A percentile compares a stretch with the other conserved stretches of the same genome.
Conservation (phyloP, 2,329 filamentous ascomycete species). For the Neospermospora avenae region DNA sequence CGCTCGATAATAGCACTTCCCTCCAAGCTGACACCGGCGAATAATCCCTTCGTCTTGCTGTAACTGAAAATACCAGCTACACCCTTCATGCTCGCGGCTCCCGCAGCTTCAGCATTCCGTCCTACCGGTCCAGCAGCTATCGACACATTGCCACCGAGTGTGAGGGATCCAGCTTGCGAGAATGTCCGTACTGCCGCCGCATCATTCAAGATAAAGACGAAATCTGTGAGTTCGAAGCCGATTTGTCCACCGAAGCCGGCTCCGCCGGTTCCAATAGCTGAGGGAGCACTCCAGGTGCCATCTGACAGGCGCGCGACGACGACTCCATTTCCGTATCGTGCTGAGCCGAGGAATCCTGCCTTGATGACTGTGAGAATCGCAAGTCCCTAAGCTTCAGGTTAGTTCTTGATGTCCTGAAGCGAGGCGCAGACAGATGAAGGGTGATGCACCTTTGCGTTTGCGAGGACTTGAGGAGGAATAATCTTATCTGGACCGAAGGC, state of each 20-base stretch:
- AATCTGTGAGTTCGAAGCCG: slow-evolving; percentile 84
- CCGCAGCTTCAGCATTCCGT: slow-evolving; percentile 92
- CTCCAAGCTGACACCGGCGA: slow-evolving; percentile 92
- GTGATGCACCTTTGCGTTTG: slow-evolving; percentile 74
- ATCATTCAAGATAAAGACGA: slow-evolving; percentile 98
- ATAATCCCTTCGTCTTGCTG: slow-evolving; percentile 95
- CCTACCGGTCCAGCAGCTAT: slow-evolving; percentile 92
- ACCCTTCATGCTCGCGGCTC: slow-evolving; percentile 84
- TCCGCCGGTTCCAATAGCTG: slow-evolving; percentile 75
- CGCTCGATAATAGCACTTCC: slow-evolving; percentile 91
- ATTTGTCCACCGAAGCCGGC: slow-evolving; percentile 84
- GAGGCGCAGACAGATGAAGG: background rate
- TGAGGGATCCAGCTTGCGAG: slow-evolving; percentile 86
- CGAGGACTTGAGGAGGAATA: slow-evolving; percentile 86
- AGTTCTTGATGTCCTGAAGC: slow-evolving; percentile 5
- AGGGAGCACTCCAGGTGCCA: slow-evolving; percentile 77
- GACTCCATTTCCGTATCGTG: slow-evolving; percentile 76
- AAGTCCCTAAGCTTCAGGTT: slow-evolving; percentile 54
- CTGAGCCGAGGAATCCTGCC: slow-evolving; percentile 80
- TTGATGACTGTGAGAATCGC: slow-evolving; percentile 85
- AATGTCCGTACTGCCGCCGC: slow-evolving; percentile 86
- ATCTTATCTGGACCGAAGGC: slow-evolving; percentile 95
- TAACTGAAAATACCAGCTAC: slow-evolving; percentile 95
- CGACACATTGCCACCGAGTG: slow-evolving; percentile 92
- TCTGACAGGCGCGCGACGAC: slow-evolving; percentile 77